Evolutionary conservation across 2,329 filamentous ascomycete genomes (phyloP).

Genomic region (Magnaporthiopsis poae): DNA sequence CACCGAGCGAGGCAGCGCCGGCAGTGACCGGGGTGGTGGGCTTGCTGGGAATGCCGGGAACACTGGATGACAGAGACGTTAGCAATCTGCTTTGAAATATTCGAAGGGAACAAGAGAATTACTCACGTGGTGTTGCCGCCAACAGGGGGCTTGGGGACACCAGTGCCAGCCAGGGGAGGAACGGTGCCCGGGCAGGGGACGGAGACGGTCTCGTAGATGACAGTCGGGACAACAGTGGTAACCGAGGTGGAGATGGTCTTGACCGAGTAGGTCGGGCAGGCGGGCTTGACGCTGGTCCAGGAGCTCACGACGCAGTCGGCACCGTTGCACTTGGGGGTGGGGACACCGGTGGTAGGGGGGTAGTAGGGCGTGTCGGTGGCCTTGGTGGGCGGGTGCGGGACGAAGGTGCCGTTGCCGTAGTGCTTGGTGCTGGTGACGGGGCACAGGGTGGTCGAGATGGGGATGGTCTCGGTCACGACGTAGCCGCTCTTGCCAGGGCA

Average conservation of each 20-base stretch:
- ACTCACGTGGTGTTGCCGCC: constrained; percentile 25
- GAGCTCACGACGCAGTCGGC: constrained; percentile 4
- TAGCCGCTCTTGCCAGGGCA: constrained; percentile 41
- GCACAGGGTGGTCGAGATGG: constrained; percentile 36
- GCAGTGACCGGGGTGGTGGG: constrained; percentile 32
- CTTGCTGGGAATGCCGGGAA: constrained; percentile 11
- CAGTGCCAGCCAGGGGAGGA: constrained; percentile 13
- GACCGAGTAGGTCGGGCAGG: constrained; percentile 31
- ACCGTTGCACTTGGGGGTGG: constrained; percentile 10
- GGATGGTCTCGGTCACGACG: constrained; percentile 27
- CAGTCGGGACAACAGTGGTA: constrained; percentile 46
- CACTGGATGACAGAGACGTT: constrained; percentile 12
- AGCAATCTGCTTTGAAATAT: not conserved
- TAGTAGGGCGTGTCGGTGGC: constrained; percentile 20
- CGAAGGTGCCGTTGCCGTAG: constrained; percentile 14
- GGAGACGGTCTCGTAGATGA: constrained; percentile 40
- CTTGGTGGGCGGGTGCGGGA: constrained; percentile 19
- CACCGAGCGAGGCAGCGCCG: constrained; percentile 43
- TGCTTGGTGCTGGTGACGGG: constrained; percentile 17
- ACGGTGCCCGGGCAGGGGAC: constrained; percentile 31
- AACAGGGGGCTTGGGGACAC: constrained; percentile 16
- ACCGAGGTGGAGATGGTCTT: constrained; percentile 45
- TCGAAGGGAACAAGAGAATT: not conserved
- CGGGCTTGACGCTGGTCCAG: constrained; percentile 15
- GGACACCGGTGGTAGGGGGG: constrained; percentile 30